Conservation (phyloP, 345 rosid species). For the Trapa incisa region DNA sequence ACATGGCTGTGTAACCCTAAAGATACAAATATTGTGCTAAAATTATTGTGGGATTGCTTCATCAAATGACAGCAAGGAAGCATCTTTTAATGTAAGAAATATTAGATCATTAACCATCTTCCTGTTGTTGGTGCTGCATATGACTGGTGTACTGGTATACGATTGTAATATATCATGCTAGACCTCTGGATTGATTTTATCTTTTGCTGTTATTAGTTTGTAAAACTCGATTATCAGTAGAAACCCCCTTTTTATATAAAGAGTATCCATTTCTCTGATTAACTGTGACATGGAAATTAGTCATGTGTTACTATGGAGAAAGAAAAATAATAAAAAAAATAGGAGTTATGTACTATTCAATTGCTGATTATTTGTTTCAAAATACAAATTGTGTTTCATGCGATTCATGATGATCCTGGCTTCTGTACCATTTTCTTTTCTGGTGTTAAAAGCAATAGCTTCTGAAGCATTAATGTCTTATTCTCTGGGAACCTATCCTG, state of each 20-base stretch:
- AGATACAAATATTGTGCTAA: neutral
- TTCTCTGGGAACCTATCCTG: slow-evolving; percentile 4
- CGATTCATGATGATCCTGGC: no score
- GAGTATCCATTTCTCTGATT: neutral
- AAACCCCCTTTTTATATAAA: neutral
- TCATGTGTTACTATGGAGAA: neutral
- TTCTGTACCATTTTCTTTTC: no score
- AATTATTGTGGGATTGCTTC: neutral
- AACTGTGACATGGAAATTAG: neutral
- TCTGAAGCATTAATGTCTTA: neutral
- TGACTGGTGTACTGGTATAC: neutral
- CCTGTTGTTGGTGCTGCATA: neutral
- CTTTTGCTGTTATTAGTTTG: neutral
- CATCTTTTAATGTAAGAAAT: neutral
- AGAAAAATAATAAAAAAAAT: no score
- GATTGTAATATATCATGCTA: neutral
- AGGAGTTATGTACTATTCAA: neutral
- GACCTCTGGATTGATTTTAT: neutral
- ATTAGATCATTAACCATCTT: neutral
- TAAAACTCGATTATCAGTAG: neutral
- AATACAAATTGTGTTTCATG: neutral
- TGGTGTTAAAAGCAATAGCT: no score
- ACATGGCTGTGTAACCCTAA: neutral
- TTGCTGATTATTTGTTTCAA: neutral
- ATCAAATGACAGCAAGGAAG: neutral